Percentiles rank a stretch among this genome's conserved stretches.
phyloP scores from a whole-genome alignment of 2,329 filamentous ascomycete genomes.

The Colletotrichum abscissum region DNA sequence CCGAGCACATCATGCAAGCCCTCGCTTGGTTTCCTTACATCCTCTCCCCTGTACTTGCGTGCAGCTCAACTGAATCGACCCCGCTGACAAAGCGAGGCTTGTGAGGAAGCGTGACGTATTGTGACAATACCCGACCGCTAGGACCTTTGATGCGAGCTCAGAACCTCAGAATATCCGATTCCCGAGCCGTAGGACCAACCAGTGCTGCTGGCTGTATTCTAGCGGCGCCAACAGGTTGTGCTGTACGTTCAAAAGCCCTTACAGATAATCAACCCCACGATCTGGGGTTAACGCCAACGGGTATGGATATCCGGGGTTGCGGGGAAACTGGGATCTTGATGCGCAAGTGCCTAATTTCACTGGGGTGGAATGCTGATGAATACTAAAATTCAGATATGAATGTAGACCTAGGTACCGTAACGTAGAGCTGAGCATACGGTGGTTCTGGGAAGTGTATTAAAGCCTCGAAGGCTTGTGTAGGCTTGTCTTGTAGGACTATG shows the following conservation, averaged over 20 bases:
- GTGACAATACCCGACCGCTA: not conserved
- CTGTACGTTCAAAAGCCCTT: no score
- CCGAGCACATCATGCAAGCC: not conserved
- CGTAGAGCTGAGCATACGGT: no score
- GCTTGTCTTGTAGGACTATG: no score
- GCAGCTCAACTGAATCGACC: not conserved
- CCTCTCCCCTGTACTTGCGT: not conserved
- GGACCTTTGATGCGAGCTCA: not conserved
- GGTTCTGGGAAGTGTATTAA: no score
- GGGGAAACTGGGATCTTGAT: not conserved
- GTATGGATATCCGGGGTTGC: not conserved
- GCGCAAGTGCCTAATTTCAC: no score
- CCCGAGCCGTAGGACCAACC: not conserved
- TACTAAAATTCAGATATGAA: no score
- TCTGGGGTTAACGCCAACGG: not conserved
- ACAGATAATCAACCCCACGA: not conserved
- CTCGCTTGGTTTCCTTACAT: not conserved
- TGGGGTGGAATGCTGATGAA: no score
- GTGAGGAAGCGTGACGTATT: not conserved
- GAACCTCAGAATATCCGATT: not conserved
- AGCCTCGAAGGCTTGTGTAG: no score
- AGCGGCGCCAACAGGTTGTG: not conserved
- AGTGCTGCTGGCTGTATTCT: not conserved
- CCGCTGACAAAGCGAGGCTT: not conserved
- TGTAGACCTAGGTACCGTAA: no score